Evolutionary conservation across 148 eudicot species (phyloP).

Genomic region (Arbutus unedo): DNA sequence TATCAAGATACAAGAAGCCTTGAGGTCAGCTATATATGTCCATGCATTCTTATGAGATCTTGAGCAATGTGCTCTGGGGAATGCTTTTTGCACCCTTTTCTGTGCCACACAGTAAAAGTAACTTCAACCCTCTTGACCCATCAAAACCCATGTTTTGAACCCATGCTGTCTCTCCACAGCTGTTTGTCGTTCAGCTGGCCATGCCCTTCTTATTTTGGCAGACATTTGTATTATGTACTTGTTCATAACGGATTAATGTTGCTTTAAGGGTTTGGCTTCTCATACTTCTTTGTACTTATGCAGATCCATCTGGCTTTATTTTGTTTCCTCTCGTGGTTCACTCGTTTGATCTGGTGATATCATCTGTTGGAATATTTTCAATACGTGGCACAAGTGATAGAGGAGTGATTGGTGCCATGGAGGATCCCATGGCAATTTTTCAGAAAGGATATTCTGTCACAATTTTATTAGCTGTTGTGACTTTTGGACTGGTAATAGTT

Average conservation of each 20-base stretch:
- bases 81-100: neutral
- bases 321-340: conserved; percentile 97
- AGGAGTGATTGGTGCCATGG: conserved; percentile 47
- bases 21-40: neutral
- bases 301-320: conserved; percentile 98
- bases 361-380: conserved; percentile 90
- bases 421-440: conserved; percentile 94
- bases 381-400: conserved; percentile 75
- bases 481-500: conserved; percentile 81
- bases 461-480: conserved; percentile 74
- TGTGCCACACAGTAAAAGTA: neutral
- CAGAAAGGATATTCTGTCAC: conserved; percentile 95
- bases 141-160: conserved; percentile 6
- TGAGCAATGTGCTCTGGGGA: neutral
- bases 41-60: neutral
- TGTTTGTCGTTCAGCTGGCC: neutral
- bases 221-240: neutral
- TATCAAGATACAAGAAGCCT: neutral
- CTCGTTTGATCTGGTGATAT: conserved; percentile 91
- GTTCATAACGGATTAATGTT: conserved; percentile 6
- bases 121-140: neutral
- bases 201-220: neutral
- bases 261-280: conserved; percentile 3
- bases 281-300: conserved; percentile 6
- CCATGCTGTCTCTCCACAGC: neutral